Evolutionary conservation across 106 monocot species (phyloP).

Genomic region (Platanthera guangdongensis): DNA sequence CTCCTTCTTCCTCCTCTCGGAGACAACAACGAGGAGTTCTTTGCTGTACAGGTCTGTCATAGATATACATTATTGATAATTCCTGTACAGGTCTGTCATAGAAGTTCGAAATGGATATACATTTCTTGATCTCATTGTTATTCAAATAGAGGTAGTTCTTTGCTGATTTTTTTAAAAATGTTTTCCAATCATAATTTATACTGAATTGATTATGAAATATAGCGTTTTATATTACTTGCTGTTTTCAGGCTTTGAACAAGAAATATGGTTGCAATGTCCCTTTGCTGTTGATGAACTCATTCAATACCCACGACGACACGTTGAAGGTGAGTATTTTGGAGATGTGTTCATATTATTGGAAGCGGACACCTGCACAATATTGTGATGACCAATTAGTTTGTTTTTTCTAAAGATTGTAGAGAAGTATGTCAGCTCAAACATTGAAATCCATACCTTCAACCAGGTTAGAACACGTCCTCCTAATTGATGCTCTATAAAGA

Average conservation of each 20-base stretch:
- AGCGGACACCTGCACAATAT: too few relatives aligned
- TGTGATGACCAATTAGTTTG: too few relatives aligned
- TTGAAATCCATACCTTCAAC: too few relatives aligned
- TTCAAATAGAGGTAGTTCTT: slow-evolving; percentile 78
- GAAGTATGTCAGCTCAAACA: too few relatives aligned
- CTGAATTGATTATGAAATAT: neutral
- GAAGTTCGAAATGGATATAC: slow-evolving; percentile 95
- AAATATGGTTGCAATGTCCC: slow-evolving; percentile 94
- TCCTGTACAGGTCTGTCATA: slow-evolving; percentile 75
- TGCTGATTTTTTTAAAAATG: neutral
- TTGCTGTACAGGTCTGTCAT: too few relatives aligned
- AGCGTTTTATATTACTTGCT: neutral
- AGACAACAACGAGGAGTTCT: too few relatives aligned
- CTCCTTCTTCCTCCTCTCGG: too few relatives aligned
- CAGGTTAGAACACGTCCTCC: too few relatives aligned
- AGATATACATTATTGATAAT: too few relatives aligned
- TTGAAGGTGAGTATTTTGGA: slow-evolving; percentile 41
- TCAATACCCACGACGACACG: slow-evolving; percentile 96
- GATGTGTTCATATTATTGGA: too few relatives aligned
- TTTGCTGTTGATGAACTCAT: slow-evolving; percentile 92
- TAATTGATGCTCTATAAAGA: too few relatives aligned
- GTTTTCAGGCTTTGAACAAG: slow-evolving; percentile 62
- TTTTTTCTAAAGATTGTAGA: too few relatives aligned
- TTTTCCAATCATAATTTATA: neutral
- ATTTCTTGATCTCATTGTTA: slow-evolving; percentile 94